Evolutionary conservation across 1,284 basidiomycete species (phyloP).

Genomic region (Rhodotorula sp.): DNA sequence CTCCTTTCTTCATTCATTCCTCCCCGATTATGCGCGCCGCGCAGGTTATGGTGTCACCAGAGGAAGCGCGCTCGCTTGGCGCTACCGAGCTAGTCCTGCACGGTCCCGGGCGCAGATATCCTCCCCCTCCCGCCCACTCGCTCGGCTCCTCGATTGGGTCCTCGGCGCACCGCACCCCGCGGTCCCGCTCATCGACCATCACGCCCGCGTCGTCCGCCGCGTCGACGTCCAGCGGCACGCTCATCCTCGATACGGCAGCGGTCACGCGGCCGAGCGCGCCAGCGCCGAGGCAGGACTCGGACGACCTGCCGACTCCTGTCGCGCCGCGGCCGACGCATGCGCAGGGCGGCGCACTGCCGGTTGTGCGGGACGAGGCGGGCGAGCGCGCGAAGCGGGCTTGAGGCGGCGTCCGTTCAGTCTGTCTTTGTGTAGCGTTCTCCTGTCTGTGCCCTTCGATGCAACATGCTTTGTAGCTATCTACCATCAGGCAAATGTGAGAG

Average conservation of each 20-base stretch:
- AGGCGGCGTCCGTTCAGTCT: neutral
- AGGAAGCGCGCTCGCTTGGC: slow-evolving; percentile 27
- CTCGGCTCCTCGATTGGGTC: neutral
- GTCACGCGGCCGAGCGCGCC: neutral
- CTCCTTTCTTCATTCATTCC: no score
- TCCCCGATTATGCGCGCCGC: no score
- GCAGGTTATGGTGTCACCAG: slow-evolving; percentile 27
- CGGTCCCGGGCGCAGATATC: neutral
- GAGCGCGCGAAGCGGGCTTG: neutral
- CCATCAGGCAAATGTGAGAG: neutral
- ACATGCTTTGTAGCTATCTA: neutral
- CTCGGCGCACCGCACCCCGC: neutral
- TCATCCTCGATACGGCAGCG: neutral
- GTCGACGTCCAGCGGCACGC: neutral
- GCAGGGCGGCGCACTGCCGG: no score
- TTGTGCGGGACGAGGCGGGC: neutral
- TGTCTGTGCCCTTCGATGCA: neutral
- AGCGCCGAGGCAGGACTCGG: slow-evolving; percentile 10
- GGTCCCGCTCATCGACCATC: slow-evolving; percentile 20
- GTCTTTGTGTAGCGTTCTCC: neutral
- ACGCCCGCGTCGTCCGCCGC: neutral
- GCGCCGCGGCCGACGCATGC: neutral
- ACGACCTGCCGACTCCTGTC: slow-evolving; percentile 8
- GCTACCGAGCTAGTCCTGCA: slow-evolving; percentile 28
- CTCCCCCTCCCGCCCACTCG: neutral